Conservation (phyloP, 495 filamentous ascomycete genomes). For the Aspergillus egyptiacus region DNA sequence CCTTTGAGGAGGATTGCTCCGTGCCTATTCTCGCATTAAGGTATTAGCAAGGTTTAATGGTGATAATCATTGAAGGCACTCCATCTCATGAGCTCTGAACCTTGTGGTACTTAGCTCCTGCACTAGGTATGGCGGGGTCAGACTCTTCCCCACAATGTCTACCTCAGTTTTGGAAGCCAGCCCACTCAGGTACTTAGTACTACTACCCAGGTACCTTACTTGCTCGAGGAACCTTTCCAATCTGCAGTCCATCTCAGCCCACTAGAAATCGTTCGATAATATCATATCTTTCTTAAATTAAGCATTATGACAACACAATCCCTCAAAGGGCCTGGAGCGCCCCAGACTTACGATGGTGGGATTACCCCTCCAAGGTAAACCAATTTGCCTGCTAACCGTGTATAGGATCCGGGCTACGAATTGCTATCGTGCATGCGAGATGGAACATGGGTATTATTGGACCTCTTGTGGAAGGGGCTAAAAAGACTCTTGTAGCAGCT, state of each 20-base stretch:
- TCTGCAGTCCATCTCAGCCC: background rate
- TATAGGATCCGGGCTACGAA: slow-evolving; percentile 72
- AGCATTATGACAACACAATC: slow-evolving; percentile 27
- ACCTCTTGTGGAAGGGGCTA: slow-evolving; percentile 67
- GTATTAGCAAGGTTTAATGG: slow-evolving; percentile 2
- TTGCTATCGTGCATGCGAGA: slow-evolving; percentile 91
- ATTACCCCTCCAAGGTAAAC: background rate
- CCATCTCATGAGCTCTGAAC: no score
- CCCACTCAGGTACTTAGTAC: no score
- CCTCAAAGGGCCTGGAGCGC: slow-evolving; percentile 57
- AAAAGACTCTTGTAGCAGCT: slow-evolving; percentile 53
- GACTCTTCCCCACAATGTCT: slow-evolving; percentile 2
- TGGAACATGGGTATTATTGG: slow-evolving; percentile 85
- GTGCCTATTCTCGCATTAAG: background rate
- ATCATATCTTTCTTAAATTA: background rate
- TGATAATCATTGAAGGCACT: slow-evolving; percentile 1
- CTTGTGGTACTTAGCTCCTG: no score
- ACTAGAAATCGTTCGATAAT: background rate
- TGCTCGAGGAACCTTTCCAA: no score
- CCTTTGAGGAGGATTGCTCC: background rate
- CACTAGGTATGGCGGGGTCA: background rate
- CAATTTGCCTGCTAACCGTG: slow-evolving; percentile 3
- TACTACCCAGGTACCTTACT: no score
- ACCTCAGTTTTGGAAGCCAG: no score
- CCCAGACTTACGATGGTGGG: slow-evolving; percentile 45